Conservation (phyloP, 2,329 filamentous ascomycete genomes). For the Aspergillus fumigatiaffinis region DNA sequence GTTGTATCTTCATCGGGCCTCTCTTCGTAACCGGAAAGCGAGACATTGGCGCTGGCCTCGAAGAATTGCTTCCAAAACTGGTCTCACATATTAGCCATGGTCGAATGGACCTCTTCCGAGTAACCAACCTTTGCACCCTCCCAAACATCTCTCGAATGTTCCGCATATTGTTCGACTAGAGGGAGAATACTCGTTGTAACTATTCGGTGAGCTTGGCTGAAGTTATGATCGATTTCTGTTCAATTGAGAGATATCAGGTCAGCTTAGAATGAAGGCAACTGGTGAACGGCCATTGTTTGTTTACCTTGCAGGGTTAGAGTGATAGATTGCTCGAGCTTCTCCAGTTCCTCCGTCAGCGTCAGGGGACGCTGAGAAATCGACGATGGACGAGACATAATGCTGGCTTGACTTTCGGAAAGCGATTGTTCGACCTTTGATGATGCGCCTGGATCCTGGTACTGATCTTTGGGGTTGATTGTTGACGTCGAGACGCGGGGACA, state of each 20-base stretch:
- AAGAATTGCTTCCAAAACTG: slow-evolving; percentile 99
- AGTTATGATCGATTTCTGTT: slow-evolving; percentile 95
- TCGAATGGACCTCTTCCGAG: neutral
- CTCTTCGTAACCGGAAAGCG: slow-evolving; percentile 90
- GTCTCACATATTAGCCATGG: neutral
- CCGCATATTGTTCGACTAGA: slow-evolving; percentile 89
- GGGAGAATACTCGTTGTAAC: slow-evolving; percentile 91
- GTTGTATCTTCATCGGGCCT: slow-evolving; percentile 58
- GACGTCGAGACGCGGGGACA: slow-evolving; percentile 25
- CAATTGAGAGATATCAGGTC: slow-evolving; percentile 8
- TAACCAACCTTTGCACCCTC: slow-evolving; percentile 79
- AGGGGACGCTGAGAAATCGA: slow-evolving; percentile 54
- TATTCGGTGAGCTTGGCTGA: slow-evolving; percentile 92
- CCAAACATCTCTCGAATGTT: slow-evolving; percentile 92
- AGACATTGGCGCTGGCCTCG: slow-evolving; percentile 95
- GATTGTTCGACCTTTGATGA: too few species aligned
- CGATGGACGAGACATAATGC: slow-evolving; percentile 49
- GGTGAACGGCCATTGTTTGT: slow-evolving; percentile 18
- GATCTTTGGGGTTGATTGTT: slow-evolving; percentile 2
- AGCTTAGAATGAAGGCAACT: slow-evolving; percentile 6
- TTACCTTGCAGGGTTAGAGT: slow-evolving; percentile 89
- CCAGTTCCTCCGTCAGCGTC: slow-evolving; percentile 88
- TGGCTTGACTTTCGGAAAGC: neutral
- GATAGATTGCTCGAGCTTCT: slow-evolving; percentile 93
- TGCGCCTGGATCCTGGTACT: neutral